Percentiles rank a stretch among this genome's conserved stretches.
Conservation (phyloP, 805 yeast genomes). For the Candida endomychidarum region DNA sequence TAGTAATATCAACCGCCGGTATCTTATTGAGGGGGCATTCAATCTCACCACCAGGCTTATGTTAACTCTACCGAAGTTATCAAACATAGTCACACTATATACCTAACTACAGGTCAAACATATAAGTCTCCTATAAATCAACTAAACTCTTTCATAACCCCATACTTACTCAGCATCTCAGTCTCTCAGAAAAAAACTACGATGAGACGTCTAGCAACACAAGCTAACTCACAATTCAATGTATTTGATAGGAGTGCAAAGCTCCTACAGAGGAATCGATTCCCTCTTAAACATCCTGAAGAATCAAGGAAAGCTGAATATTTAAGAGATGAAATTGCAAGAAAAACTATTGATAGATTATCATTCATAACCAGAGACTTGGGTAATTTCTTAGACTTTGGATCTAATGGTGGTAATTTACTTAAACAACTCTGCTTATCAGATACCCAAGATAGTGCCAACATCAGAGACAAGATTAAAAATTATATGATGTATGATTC, state of each 20-base stretch:
- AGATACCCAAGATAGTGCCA: slow-evolving; percentile 41
- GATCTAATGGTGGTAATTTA: slow-evolving; percentile 69
- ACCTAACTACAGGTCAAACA: too few relatives aligned
- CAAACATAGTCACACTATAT: too few relatives aligned
- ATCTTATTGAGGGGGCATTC: not conserved
- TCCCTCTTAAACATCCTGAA: slow-evolving; percentile 45
- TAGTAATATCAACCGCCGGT: too few relatives aligned
- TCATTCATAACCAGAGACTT: slow-evolving; percentile 70
- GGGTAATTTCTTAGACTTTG: slow-evolving; percentile 64
- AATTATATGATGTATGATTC: slow-evolving; percentile 68
- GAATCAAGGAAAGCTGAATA: slow-evolving; percentile 63
- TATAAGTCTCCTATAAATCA: too few relatives aligned
- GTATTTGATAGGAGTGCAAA: slow-evolving; percentile 66
- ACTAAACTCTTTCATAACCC: too few relatives aligned
- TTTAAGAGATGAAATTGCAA: slow-evolving; percentile 70
- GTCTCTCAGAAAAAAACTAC: not conserved
- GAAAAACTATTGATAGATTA: slow-evolving; percentile 69
- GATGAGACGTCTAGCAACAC: slow-evolving; percentile 27
- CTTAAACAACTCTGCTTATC: slow-evolving; percentile 39
- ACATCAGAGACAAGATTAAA: slow-evolving; percentile 55
- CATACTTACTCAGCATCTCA: not conserved
- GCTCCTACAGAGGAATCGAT: slow-evolving; percentile 55
- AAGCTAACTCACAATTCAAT: slow-evolving; percentile 30
- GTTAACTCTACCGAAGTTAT: too few relatives aligned
- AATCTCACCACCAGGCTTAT: too few relatives aligned